These are phyloP conservation scores for Oryza coarctata DNA, from an alignment of 176 grass and related monocot genomes.

Conservation along the genomic window DNA sequence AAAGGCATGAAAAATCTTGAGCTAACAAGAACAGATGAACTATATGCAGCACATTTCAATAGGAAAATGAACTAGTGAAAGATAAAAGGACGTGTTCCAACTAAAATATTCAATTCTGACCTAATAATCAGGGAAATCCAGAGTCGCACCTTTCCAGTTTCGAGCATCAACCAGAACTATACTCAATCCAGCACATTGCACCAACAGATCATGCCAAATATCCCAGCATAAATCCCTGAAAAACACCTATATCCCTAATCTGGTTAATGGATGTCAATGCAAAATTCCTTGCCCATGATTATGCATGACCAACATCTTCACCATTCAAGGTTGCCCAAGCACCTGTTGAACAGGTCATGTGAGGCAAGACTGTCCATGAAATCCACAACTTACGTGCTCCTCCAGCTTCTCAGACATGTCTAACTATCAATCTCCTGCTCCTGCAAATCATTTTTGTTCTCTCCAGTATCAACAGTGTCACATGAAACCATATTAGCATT, in stretches of 20 bases:
- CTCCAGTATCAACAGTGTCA: not conserved
- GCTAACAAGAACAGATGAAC: not conserved
- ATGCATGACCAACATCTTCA: not conserved
- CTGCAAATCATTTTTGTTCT: not conserved
- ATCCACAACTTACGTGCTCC: not conserved
- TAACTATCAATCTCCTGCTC: constrained; percentile 23
- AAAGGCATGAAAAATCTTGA: not conserved
- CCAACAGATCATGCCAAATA: not conserved
- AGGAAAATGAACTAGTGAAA: not conserved
- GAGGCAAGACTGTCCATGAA: constrained; percentile 7
- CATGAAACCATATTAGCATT: constrained; percentile 22
- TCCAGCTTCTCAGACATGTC: not conserved
- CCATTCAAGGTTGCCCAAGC: not conserved
- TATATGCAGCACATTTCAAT: not conserved
- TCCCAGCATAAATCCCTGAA: not conserved
- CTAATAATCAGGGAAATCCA: not conserved
- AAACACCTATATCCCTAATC: not conserved
- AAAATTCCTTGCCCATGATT: not conserved
- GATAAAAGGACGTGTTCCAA: not conserved
- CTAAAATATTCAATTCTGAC: not conserved
- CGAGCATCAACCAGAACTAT: not conserved
- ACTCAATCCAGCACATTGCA: not conserved
- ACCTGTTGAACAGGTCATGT: not conserved
- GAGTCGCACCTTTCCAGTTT: not conserved
- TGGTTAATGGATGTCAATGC: not conserved